These are phyloP conservation scores for Nitzschia sp. DNA, from an alignment of 108 stramenopile genomes.

Conservation along the genomic window DNA sequence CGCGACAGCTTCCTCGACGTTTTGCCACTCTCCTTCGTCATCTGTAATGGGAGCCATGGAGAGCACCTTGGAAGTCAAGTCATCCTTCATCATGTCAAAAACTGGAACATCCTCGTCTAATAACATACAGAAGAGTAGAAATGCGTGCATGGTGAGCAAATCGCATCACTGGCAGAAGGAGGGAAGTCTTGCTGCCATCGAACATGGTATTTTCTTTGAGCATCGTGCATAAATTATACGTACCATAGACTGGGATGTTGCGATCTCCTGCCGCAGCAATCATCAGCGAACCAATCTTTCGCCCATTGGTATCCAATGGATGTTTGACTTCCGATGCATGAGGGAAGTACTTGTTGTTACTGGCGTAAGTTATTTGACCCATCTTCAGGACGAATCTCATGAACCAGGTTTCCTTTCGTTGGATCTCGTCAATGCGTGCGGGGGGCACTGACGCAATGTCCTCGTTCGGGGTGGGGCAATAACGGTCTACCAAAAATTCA, in stretches of 20 bases:
- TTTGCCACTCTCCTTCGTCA: constrained; percentile 7
- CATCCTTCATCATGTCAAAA: background rate
- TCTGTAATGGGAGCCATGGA: background rate
- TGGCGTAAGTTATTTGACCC: background rate
- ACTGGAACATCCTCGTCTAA: constrained; percentile 5
- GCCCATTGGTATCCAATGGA: constrained; percentile 2
- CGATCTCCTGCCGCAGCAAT: constrained; percentile 1
- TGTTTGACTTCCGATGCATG: constrained; percentile 8
- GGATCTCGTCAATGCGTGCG: constrained; percentile 1
- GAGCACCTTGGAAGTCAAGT: background rate
- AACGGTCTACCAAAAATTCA: constrained; percentile 5
- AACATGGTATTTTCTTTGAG: too few relatives aligned
- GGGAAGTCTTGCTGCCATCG: too few relatives aligned
- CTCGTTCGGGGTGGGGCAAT: background rate
- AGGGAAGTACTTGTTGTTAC: constrained; percentile 10
- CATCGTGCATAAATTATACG: background rate
- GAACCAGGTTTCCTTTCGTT: background rate
- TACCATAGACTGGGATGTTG: constrained; percentile 5
- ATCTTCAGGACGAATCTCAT: constrained; percentile 5
- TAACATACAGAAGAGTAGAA: background rate
- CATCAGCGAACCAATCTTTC: background rate
- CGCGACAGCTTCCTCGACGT: background rate
- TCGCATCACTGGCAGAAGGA: background rate
- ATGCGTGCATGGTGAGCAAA: constrained; percentile 1
- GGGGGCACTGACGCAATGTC: background rate